These are phyloP conservation scores for Sclerotinia trifoliorum DNA, from an alignment of 2,329 filamentous ascomycete genomes.

Conservation along the genomic window DNA sequence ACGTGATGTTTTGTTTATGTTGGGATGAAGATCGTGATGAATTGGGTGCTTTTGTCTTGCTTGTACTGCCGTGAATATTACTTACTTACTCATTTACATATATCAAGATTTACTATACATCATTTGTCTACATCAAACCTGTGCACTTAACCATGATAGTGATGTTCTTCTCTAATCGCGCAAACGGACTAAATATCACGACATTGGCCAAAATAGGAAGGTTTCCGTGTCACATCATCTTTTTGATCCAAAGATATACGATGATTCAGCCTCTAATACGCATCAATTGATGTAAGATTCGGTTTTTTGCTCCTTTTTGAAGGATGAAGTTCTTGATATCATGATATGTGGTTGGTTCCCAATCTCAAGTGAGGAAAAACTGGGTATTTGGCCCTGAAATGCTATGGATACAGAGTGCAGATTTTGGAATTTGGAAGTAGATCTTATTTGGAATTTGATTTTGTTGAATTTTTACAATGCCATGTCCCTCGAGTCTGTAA, in stretches of 20 bases:
- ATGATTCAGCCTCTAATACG: background rate
- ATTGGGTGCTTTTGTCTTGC: background rate
- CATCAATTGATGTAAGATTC: background rate
- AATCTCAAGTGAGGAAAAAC: conserved; percentile 5
- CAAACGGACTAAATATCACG: conserved; percentile 27
- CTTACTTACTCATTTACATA: background rate
- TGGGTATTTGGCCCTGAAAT: conserved; percentile 3
- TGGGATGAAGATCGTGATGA: background rate
- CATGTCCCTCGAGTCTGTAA: too few species aligned
- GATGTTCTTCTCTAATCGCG: conserved; percentile 11
- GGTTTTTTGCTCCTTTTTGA: background rate
- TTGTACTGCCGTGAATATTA: background rate
- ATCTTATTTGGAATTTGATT: background rate
- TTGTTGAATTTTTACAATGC: background rate
- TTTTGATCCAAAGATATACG: conserved; percentile 6
- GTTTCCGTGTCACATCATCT: conserved; percentile 24
- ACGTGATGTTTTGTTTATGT: background rate
- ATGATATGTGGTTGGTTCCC: conserved; percentile 12
- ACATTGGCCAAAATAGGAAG: conserved; percentile 29
- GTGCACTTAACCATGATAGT: background rate
- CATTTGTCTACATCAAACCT: background rate
- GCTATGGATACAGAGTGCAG: background rate
- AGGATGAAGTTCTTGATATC: background rate
- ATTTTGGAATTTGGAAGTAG: background rate
- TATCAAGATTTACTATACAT: background rate